phyloP scores from a whole-genome alignment of 164 flowering plant species.

The Chimonanthus praecox region DNA sequence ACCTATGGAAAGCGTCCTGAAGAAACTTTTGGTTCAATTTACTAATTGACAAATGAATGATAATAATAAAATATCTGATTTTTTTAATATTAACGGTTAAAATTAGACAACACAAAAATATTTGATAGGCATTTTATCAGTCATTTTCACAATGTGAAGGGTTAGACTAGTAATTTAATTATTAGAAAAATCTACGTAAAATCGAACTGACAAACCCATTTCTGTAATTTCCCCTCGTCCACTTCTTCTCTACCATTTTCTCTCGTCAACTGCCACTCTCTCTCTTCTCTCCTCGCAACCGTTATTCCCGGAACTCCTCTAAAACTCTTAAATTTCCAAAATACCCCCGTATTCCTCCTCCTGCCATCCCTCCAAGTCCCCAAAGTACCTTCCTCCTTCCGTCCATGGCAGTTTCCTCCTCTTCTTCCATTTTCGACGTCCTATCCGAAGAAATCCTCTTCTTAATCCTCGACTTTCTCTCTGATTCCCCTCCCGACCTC shows the following conservation, averaged over 20 bases:
- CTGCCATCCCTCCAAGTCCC: not conserved
- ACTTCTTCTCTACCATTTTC: not conserved
- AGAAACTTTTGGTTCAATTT: too few species aligned
- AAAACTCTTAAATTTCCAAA: not conserved
- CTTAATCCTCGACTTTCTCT: constrained; percentile 41
- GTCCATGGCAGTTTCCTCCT: constrained; percentile 8
- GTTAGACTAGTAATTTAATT: too few species aligned
- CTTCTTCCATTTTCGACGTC: constrained; percentile 31
- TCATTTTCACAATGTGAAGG: too few species aligned
- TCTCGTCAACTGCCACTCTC: not conserved
- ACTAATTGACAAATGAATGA: too few species aligned
- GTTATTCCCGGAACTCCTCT: not conserved
- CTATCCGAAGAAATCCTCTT: constrained; percentile 56
- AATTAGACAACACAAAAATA: too few species aligned
- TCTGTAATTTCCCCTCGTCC: not conserved
- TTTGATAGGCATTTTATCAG: too few species aligned
- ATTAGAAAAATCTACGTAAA: too few species aligned
- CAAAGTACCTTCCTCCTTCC: constrained; percentile 5
- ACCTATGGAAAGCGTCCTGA: too few species aligned
- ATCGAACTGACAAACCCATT: not conserved
- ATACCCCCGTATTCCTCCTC: not conserved
- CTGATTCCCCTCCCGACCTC: constrained; percentile 25
- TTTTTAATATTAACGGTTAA: too few species aligned
- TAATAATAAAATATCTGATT: too few species aligned
- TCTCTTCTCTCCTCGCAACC: not conserved